A percentile compares a stretch with the other conserved stretches of the same genome.
Conservation (phyloP, 139 green algal genomes). For the Mesotaenium endlicherianum region DNA sequence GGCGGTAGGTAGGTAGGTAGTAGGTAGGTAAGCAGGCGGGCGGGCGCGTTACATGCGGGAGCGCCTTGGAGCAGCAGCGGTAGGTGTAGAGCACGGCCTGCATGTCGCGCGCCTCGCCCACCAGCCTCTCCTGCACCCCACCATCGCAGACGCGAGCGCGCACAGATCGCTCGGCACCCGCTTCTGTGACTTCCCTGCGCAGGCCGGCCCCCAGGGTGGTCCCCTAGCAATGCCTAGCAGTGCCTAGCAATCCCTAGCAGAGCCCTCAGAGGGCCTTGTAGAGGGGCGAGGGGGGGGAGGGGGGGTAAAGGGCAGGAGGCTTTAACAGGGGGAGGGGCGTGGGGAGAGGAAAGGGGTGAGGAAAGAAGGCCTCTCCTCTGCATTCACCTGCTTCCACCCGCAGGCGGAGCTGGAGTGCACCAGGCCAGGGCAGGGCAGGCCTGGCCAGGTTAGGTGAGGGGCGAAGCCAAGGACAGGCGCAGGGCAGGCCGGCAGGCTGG, state of each 20-base stretch:
- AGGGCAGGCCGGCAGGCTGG: neutral
- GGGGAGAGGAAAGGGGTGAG: too few relatives aligned
- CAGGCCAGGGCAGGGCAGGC: neutral
- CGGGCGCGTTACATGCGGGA: neutral
- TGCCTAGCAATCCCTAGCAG: neutral
- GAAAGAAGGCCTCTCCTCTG: neutral
- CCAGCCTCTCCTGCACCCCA: neutral
- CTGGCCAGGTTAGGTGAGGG: neutral
- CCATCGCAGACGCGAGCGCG: neutral
- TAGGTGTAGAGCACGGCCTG: constrained; percentile 7
- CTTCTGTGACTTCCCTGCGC: neutral
- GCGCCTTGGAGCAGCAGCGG: neutral
- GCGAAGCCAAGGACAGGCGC: neutral
- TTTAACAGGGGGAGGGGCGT: too few relatives aligned
- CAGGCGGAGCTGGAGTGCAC: neutral
- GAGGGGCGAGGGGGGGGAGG: too few relatives aligned
- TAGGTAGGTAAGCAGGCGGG: too few relatives aligned
- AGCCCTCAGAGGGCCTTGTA: too few relatives aligned
- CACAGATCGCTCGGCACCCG: neutral
- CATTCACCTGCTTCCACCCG: neutral
- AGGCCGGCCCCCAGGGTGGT: neutral
- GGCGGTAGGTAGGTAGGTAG: too few relatives aligned
- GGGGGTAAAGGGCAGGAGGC: too few relatives aligned
- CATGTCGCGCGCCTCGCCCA: neutral
- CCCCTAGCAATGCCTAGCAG: neutral